A percentile compares a stretch with the other conserved stretches of the same genome.
Evolutionary conservation across 441 rosid genomes (phyloP).

Genomic region (Populus tomentosa): DNA sequence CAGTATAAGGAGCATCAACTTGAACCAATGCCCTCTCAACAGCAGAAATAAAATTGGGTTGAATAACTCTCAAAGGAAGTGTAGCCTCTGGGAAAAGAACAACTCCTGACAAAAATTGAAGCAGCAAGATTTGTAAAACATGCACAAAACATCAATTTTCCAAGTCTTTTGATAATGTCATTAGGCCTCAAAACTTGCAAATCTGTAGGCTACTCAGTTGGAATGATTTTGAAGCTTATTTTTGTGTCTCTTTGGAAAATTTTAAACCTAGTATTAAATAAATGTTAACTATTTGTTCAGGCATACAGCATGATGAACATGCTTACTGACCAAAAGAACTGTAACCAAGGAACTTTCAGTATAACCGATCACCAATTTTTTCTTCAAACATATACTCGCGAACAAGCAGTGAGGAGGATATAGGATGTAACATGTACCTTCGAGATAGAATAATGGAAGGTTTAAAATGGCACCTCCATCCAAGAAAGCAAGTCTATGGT

Average conservation of each 20-base stretch:
- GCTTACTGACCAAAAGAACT: not conserved
- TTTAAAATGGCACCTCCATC: conserved; percentile 73
- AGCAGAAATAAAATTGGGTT: conserved; percentile 64
- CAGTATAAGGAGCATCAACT: conserved; percentile 63
- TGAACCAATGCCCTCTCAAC: conserved; percentile 76
- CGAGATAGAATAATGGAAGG: conserved; percentile 75
- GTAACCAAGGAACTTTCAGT: not conserved
- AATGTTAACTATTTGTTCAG: not conserved
- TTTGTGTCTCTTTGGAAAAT: not conserved
- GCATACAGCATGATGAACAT: not conserved
- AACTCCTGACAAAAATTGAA: too few species aligned
- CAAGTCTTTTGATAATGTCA: not conserved
- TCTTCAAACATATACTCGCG: not conserved
- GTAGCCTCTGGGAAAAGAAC: conserved; percentile 90
- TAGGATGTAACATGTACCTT: conserved; percentile 41
- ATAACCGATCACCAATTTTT: not conserved
- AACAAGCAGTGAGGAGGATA: not conserved
- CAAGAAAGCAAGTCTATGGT: conserved; percentile 57
- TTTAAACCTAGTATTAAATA: not conserved
- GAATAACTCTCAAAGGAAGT: conserved; percentile 79
- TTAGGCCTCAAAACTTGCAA: not conserved
- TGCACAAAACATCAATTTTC: not conserved
- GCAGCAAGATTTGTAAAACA: not conserved
- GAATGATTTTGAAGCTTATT: not conserved
- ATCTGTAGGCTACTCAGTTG: not conserved